Base-by-base conservation (phyloP, 768 basidiomycete species). In the Lyophyllum semitale region DNA sequence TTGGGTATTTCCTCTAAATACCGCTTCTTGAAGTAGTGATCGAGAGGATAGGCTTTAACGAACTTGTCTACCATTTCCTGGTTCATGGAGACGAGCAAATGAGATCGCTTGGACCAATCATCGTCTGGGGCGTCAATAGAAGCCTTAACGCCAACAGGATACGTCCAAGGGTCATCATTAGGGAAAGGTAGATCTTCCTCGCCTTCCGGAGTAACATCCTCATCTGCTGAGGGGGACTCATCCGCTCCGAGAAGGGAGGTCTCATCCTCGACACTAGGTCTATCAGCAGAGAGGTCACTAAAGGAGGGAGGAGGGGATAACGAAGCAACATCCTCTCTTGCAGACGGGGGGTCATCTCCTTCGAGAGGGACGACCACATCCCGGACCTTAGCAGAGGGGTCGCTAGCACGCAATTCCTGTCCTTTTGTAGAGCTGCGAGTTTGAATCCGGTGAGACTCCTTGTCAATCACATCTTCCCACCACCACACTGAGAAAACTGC, bases 401-500 rank as follows among this genome's bases (percentile, higher is more conserved):
- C n/a, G n/a, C n/a, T n/a, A n/a, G n/a, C n/a, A n/a, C n/a, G 29
- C 29, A 30, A 11, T 11, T 30, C 29, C 29, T 30, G 6, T 40
- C 18, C 38, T 40, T 43, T 43, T 22, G 41, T 3, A 25, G 41
- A 3, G 9, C 22, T 9, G 17, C 45, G 12, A n/a, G 45, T 46
- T 29, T 3, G 11, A 26, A 48, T 55, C 25, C 20, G 40, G 41
- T 38, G 22, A 2, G 48, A 46, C 11, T 44, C 23, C 54, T 56
- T 60, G 51, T 66, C 26, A 47, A 59, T 32, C 53, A 53, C 18
- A 60, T 71, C 52, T 45, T 55, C 27, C 66, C 67, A 49, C 54
- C 54, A 32, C 63, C 60, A 40, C 0, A 69, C 58, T 0, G 62
- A 53, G 20, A 53, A 50, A 17, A 63, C 66, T 1, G 66, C 70